Percentiles rank a stretch among this genome's conserved stretches.
phyloP scores from a whole-genome alignment of 2,329 filamentous ascomycete genomes.

The Cladophialophora yegresii region DNA sequence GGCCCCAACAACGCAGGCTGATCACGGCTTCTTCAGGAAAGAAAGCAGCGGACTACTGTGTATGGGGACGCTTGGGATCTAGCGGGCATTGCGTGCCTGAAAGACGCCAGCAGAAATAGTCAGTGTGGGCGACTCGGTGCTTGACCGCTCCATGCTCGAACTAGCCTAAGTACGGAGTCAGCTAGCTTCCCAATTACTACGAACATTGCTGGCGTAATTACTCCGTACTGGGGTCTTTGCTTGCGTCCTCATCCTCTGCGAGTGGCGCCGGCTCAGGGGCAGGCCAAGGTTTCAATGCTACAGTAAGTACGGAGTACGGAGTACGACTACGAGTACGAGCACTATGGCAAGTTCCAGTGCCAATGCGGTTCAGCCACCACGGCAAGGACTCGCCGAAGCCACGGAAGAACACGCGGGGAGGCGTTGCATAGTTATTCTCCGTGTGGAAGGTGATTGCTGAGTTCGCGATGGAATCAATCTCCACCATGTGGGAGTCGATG shows the following conservation, averaged over 20 bases:
- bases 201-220: neutral
- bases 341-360: neutral
- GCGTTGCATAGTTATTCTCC: slow-evolving; percentile 4
- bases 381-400: slow-evolving; percentile 2
- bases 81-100: neutral
- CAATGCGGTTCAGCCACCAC: neutral
- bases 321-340: too few species aligned
- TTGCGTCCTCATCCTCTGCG: neutral
- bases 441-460: too few species aligned
- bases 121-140: neutral
- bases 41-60: neutral
- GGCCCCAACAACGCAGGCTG: neutral
- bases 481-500: neutral
- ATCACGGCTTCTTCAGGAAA: slow-evolving; percentile 8
- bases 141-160: slow-evolving; percentile 1
- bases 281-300: neutral
- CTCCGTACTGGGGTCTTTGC: neutral
- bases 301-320: neutral
- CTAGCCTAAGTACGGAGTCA: too few species aligned
- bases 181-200: neutral
- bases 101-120: neutral
- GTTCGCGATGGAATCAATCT: slow-evolving; percentile 7
- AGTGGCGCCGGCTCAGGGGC: neutral
- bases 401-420: neutral
- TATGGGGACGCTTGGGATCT: neutral